Percentiles rank a stretch among this genome's conserved stretches.
Evolutionary conservation across 208 protist genomes (phyloP).

Genomic region (Leishmania major): DNA sequence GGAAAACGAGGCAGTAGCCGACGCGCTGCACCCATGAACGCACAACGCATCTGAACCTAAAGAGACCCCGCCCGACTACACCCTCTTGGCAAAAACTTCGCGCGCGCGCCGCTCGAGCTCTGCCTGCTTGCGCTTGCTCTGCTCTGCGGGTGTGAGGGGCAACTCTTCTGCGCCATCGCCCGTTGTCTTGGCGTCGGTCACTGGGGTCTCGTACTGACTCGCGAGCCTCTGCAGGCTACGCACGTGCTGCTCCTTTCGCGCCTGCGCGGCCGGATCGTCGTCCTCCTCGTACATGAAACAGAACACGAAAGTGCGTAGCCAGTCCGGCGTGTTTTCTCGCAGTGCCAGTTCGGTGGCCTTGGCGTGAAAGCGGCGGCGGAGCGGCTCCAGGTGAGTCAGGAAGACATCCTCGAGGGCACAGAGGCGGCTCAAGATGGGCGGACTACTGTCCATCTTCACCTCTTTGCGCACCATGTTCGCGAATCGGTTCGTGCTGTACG

Average conservation of each 20-base stretch:
- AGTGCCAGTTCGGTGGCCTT: slow-evolving; percentile 40
- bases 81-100: slow-evolving; percentile 24
- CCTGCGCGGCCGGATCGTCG: slow-evolving; percentile 38
- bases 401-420: slow-evolving; percentile 33
- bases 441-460: slow-evolving; percentile 28
- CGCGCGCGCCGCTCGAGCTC: slow-evolving; percentile 44
- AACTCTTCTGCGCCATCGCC: neutral
- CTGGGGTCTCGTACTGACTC: slow-evolving; percentile 13
- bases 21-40: neutral
- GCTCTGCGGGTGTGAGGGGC: slow-evolving; percentile 14
- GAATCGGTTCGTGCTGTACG: slow-evolving; percentile 68
- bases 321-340: slow-evolving; percentile 55
- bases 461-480: slow-evolving; percentile 47
- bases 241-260: slow-evolving; percentile 10
- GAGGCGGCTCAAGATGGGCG: slow-evolving; percentile 38
- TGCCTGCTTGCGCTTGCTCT: slow-evolving; percentile 22
- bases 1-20: neutral
- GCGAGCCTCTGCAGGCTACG: slow-evolving; percentile 11
- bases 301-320: slow-evolving; percentile 56
- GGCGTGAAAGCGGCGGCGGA: slow-evolving; percentile 24
- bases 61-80: neutral
- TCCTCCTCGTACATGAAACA: slow-evolving; percentile 61
- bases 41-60: neutral
- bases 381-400: slow-evolving; percentile 6
- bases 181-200: neutral